Evolutionary conservation across 106 monocot species (phyloP).

Genomic region (Hemerocallis citrina): DNA sequence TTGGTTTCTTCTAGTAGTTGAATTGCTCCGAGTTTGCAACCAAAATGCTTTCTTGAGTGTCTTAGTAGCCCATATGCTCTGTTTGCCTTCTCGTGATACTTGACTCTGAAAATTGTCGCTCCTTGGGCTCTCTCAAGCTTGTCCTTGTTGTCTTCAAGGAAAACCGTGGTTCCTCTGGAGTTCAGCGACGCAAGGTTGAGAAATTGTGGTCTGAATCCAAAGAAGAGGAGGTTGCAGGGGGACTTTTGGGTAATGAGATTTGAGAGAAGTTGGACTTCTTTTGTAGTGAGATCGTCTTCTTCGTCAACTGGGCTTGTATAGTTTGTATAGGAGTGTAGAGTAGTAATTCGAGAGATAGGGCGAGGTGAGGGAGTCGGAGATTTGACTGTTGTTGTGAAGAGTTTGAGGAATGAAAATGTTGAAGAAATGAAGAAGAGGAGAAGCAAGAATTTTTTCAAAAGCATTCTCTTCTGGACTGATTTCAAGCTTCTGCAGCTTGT

Average conservation of each 20-base stretch:
- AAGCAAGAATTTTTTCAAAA: constrained; percentile 22
- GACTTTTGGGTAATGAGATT: constrained; percentile 20
- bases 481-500: constrained; percentile 2
- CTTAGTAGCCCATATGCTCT: constrained; percentile 36
- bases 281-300: constrained; percentile 23
- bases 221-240: constrained; percentile 47
- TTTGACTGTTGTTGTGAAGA: constrained; percentile 28
- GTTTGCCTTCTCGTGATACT: constrained; percentile 13
- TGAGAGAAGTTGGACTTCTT: constrained; percentile 28
- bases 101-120: constrained; percentile 14
- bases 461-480: constrained; percentile 9
- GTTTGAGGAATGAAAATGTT: constrained; percentile 31
- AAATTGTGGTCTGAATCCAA: constrained; percentile 26
- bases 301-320: neutral
- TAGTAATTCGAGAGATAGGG: neutral
- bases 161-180: constrained; percentile 16
- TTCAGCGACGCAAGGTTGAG: constrained; percentile 16
- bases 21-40: constrained; percentile 6
- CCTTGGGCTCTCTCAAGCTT: constrained; percentile 4
- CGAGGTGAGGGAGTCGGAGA: neutral
- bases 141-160: constrained; percentile 35
- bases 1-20: neutral
- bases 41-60: constrained; percentile 20
- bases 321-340: neutral
- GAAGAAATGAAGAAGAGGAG: constrained; percentile 33